Conservation (phyloP, 192 early-diverging fungal genomes). For the Polychytrium aggregatum region DNA sequence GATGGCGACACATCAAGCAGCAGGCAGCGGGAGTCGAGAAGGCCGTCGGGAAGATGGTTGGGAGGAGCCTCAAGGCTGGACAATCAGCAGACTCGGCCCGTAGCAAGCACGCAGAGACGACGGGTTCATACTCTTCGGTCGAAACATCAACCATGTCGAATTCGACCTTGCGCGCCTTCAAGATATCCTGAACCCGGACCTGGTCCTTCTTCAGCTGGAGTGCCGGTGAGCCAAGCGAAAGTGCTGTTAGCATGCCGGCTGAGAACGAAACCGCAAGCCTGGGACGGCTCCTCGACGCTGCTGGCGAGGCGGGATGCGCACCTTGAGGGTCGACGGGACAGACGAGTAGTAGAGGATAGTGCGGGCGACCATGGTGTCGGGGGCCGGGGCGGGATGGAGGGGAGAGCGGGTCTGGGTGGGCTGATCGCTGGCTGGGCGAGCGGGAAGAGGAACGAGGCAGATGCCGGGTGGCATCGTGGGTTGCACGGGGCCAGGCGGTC, state of each 20-base stretch:
- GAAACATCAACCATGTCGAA: conserved; percentile 28
- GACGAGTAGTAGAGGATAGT: conserved; percentile 25
- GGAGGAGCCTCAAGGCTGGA: too few relatives aligned
- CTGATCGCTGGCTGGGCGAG: too few relatives aligned
- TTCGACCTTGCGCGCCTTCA: conserved; percentile 19
- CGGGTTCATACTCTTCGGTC: conserved; percentile 19
- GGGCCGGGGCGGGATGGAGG: too few relatives aligned
- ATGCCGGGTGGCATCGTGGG: too few relatives aligned
- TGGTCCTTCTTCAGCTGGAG: conserved; percentile 19
- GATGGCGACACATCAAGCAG: too few relatives aligned
- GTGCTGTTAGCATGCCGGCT: neutral
- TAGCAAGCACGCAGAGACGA: neutral
- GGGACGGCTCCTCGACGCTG: neutral
- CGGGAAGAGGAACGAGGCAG: too few relatives aligned
- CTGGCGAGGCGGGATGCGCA: neutral
- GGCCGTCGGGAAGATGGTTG: too few relatives aligned
- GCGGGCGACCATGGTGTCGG: conserved; percentile 66
- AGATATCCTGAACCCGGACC: conserved; percentile 24
- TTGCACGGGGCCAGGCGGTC: too few relatives aligned
- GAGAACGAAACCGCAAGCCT: neutral
- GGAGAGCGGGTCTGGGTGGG: too few relatives aligned
- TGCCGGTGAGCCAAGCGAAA: neutral
- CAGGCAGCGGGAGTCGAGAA: too few relatives aligned
- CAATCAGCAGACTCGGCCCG: too few relatives aligned
- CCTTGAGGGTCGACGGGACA: conserved; percentile 15